phyloP scores from a whole-genome alignment of 257 asterid species.

The Apocynum venetum region DNA sequence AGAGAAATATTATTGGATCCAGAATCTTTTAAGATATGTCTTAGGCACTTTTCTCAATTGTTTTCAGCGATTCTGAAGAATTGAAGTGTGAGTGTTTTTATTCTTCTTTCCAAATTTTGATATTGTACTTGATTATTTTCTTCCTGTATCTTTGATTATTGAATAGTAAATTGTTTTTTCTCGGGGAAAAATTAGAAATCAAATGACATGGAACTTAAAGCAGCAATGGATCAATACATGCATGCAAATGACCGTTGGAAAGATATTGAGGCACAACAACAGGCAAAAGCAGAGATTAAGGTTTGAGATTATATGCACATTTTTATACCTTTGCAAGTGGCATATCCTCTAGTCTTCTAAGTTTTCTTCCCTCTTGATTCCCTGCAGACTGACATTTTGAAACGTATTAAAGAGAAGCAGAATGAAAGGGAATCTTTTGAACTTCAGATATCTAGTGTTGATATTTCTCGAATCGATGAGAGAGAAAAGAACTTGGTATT shows the following conservation, averaged over 20 bases:
- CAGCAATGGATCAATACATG: conserved; percentile 45
- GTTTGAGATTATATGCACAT: conserved; percentile 29
- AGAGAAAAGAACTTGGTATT: conserved; percentile 73
- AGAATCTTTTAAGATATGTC: neutral
- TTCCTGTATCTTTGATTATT: conserved; percentile 1
- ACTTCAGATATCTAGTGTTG: conserved; percentile 44
- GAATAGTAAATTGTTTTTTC: neutral
- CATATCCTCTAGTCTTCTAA: conserved; percentile 18
- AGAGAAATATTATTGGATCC: neutral
- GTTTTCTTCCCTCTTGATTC: conserved; percentile 18
- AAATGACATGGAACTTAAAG: conserved; percentile 49
- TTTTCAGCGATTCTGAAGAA: neutral
- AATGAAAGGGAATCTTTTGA: conserved; percentile 63
- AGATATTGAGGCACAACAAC: conserved; percentile 54
- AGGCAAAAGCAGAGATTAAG: conserved; percentile 66
- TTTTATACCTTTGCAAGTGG: neutral
- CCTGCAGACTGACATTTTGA: conserved; percentile 48
- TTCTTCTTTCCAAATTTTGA: neutral
- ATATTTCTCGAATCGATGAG: conserved; percentile 62
- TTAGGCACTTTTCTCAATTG: neutral
- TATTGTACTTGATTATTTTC: neutral
- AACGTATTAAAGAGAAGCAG: conserved; percentile 59
- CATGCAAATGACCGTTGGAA: conserved; percentile 59
- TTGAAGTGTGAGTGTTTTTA: neutral
- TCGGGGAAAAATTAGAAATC: conserved; percentile 33